Conservation (phyloP, 495 filamentous ascomycete genomes). For the Lichenothelia convexa region DNA sequence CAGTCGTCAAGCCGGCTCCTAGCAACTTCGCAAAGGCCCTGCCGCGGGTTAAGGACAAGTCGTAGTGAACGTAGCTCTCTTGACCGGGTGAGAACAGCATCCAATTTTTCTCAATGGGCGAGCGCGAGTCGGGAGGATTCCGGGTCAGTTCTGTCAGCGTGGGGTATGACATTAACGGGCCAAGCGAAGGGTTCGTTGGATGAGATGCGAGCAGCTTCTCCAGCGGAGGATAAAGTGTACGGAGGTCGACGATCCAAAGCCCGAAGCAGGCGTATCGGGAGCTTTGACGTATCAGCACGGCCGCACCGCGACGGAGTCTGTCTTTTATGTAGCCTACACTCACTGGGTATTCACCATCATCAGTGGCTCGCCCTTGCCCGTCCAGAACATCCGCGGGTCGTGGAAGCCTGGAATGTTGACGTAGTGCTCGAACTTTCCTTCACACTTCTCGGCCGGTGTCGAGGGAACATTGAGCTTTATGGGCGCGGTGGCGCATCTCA, state of each 20-base stretch:
- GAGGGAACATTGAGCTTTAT: slow-evolving; percentile 21
- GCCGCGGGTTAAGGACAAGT: slow-evolving; percentile 12
- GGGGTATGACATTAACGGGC: slow-evolving; percentile 23
- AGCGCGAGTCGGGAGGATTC: slow-evolving; percentile 17
- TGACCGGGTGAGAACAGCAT: slow-evolving; percentile 18
- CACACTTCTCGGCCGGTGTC: slow-evolving; percentile 24
- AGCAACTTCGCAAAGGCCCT: slow-evolving; percentile 23
- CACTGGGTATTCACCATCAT: slow-evolving; percentile 26
- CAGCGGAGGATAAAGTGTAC: slow-evolving; percentile 16
- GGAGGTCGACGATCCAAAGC: slow-evolving; percentile 25
- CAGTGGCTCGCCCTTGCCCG: slow-evolving; percentile 22
- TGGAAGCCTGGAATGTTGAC: slow-evolving; percentile 26
- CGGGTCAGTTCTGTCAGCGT: slow-evolving; percentile 23
- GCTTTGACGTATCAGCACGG: too few relatives aligned
- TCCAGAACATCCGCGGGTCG: slow-evolving; percentile 26
- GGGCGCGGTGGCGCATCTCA: slow-evolving; percentile 19
- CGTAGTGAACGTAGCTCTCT: slow-evolving; percentile 20
- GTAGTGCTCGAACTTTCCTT: slow-evolving; percentile 15
- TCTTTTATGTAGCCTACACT: too few relatives aligned
- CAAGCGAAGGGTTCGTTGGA: slow-evolving; percentile 16
- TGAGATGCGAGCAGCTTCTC: slow-evolving; percentile 17
- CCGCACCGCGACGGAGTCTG: too few relatives aligned
- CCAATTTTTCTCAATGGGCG: slow-evolving; percentile 25
- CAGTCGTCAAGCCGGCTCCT: slow-evolving; percentile 22
- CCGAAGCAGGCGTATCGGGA: slow-evolving; percentile 27